Evolutionary conservation across 2,329 filamentous ascomycete species (phyloP).

Genomic region (Xylariaceae sp.): DNA sequence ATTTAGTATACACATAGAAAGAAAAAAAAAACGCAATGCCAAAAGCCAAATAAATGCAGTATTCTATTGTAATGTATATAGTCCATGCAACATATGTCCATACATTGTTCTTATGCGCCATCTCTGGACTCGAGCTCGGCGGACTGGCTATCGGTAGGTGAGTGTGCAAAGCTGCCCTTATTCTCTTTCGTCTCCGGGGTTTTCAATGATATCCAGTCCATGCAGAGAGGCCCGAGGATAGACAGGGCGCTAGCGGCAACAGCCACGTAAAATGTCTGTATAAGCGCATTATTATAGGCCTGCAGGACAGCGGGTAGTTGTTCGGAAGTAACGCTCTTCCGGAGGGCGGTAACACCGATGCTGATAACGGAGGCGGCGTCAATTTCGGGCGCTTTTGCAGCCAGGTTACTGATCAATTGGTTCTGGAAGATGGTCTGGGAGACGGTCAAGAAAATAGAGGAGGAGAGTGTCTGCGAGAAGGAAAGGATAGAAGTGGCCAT

Average conservation of each 20-base stretch:
- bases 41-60: too few species aligned
- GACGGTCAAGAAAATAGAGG: conserved; percentile 8
- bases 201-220: conserved; percentile 10
- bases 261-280: conserved; percentile 3
- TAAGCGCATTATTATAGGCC: conserved; percentile 1
- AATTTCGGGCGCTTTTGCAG: not conserved
- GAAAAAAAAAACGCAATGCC: too few species aligned
- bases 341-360: not conserved
- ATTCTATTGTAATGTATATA: too few species aligned
- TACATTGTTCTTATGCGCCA: too few species aligned
- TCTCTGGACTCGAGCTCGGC: too few species aligned
- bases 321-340: not conserved
- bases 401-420: not conserved
- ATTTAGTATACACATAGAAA: too few species aligned
- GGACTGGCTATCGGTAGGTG: too few species aligned
- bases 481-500: conserved; percentile 8
- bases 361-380: not conserved
- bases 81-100: too few species aligned
- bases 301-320: not conserved
- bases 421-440: conserved; percentile 15
- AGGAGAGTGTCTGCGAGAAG: conserved; percentile 5
- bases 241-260: conserved; percentile 2
- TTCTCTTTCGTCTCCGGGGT: too few species aligned
- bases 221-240: not conserved
- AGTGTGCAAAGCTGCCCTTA: too few species aligned